A percentile compares a stretch with the other conserved stretches of the same genome.
phyloP scores from a whole-genome alignment of 768 basidiomycete species.

The Pulveroboletus sp. region DNA sequence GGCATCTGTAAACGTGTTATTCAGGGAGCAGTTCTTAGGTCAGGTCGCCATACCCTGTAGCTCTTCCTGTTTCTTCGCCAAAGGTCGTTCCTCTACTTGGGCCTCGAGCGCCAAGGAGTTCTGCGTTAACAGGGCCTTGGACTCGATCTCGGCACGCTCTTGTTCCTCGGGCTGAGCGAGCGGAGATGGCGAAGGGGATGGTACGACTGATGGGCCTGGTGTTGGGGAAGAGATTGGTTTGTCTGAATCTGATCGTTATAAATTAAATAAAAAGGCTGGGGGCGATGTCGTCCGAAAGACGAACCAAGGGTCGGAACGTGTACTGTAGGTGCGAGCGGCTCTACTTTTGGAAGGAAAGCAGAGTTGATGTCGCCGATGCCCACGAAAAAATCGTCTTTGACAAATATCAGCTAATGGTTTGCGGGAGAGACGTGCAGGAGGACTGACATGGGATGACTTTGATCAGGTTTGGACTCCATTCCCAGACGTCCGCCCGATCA shows the following conservation, averaged over 20 bases:
- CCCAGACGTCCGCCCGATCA: slow-evolving; percentile 98
- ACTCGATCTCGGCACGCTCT: slow-evolving; percentile 42
- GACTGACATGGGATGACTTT: slow-evolving; percentile 92
- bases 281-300: slow-evolving; percentile 1
- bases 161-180: slow-evolving; percentile 33
- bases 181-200: slow-evolving; percentile 12
- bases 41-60: slow-evolving; percentile 46
- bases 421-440: neutral
- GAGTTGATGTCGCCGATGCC: slow-evolving; percentile 99
- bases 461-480: slow-evolving; percentile 93
- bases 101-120: slow-evolving; percentile 78
- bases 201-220: slow-evolving; percentile 16
- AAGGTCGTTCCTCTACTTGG: slow-evolving; percentile 79
- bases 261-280: slow-evolving; percentile 2
- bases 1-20: slow-evolving; percentile 9
- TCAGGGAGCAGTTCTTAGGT: neutral
- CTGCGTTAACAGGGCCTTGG: slow-evolving; percentile 58
- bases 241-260: slow-evolving; percentile 23
- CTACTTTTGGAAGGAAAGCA: slow-evolving; percentile 80
- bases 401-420: neutral
- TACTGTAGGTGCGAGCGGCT: slow-evolving; percentile 37
- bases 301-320: slow-evolving; percentile 23
- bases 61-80: slow-evolving; percentile 85
- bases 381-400: slow-evolving; percentile 91
- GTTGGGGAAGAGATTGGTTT: slow-evolving; percentile 13